These are phyloP conservation scores for Candida lessepsii DNA, from an alignment of 805 yeast species.

Conservation along the genomic window DNA sequence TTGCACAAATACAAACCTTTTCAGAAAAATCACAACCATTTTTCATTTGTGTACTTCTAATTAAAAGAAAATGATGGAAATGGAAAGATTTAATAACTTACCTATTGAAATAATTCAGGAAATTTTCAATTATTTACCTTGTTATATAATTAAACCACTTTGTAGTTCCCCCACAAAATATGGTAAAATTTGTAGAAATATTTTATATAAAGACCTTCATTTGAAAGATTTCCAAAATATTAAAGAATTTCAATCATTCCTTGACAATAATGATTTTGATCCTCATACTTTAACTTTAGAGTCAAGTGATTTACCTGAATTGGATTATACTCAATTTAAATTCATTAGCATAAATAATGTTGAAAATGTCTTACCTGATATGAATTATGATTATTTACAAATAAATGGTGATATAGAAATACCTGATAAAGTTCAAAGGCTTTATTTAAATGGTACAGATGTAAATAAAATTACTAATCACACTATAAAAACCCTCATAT, in stretches of 20 bases:
- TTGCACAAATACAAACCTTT: not conserved
- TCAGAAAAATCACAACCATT: too few species aligned
- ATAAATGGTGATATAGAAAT: not conserved
- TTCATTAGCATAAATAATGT: constrained; percentile 6
- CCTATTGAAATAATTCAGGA: constrained; percentile 6
- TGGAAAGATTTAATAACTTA: too few species aligned
- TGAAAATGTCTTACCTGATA: not conserved
- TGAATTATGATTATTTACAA: constrained; percentile 2
- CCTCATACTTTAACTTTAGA: constrained; percentile 8
- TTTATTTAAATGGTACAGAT: not conserved
- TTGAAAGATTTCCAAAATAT: not conserved
- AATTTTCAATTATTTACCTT: constrained; percentile 5
- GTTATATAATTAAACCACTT: not conserved
- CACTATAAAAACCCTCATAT: constrained; percentile 1
- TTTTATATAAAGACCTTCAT: not conserved
- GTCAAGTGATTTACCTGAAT: not conserved
- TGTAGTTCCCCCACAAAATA: not conserved
- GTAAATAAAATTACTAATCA: not conserved
- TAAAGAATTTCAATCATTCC: constrained; percentile 1
- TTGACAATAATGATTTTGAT: constrained; percentile 1
- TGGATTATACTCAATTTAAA: constrained; percentile 10
- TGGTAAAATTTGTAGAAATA: constrained; percentile 4
- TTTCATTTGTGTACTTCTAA: too few species aligned
- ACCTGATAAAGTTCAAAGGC: constrained; percentile 1
- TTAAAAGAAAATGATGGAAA: too few species aligned